These are phyloP conservation scores for Lathyrus aphaca DNA, from an alignment of 306 rosid species.

Conservation along the genomic window DNA sequence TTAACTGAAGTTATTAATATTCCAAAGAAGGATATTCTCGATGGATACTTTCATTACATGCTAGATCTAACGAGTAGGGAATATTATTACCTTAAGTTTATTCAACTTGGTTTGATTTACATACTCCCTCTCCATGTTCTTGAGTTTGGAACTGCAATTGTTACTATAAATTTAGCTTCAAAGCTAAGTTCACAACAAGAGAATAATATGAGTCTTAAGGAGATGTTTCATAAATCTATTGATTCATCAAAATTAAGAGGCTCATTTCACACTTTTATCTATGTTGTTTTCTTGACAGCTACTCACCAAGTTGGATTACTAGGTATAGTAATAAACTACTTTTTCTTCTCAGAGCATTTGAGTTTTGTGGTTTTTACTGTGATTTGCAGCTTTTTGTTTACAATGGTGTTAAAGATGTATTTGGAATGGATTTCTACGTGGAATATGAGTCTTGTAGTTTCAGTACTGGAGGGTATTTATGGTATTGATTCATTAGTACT, in stretches of 20 bases:
- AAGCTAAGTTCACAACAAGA: conserved; percentile 36
- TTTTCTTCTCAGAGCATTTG: neutral
- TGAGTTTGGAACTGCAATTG: conserved; percentile 40
- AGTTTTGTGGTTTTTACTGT: conserved; percentile 1
- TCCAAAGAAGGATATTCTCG: neutral
- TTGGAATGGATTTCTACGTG: conserved; percentile 62
- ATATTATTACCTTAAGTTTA: conserved; percentile 12
- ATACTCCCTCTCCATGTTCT: conserved; percentile 40
- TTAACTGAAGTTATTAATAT: conserved; percentile 31
- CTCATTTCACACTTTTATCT: conserved; percentile 45
- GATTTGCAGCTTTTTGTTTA: conserved; percentile 32
- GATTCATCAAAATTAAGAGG: conserved; percentile 38
- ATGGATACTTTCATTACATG: neutral
- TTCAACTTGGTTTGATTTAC: conserved; percentile 41
- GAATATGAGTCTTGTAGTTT: conserved; percentile 62
- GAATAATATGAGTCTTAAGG: conserved; percentile 38
- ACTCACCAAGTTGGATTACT: conserved; percentile 40
- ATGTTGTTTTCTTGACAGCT: conserved; percentile 38
- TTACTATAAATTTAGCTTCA: conserved; percentile 47
- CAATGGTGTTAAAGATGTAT: conserved; percentile 42
- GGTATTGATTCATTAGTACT: conserved; percentile 53
- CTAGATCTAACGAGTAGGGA: neutral
- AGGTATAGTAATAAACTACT: conserved; percentile 25
- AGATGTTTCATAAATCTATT: conserved; percentile 36
- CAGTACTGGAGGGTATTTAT: conserved; percentile 51